phyloP scores from a whole-genome alignment of 2,329 filamentous ascomycete genomes.

The Rhinocladiella similis region DNA sequence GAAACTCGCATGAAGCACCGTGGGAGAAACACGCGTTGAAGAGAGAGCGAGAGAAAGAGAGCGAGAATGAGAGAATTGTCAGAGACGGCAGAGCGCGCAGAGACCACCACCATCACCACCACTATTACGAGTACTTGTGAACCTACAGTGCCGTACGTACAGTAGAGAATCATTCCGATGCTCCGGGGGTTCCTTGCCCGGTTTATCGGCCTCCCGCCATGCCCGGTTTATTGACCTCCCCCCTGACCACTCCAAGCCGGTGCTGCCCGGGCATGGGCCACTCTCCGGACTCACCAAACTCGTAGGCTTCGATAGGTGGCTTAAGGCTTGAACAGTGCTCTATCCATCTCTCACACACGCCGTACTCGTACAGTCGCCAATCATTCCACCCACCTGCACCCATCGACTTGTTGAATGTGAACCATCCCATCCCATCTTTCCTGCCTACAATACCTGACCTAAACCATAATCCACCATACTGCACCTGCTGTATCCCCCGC shows the following conservation, averaged over 20 bases:
- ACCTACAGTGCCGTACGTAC: too few species aligned
- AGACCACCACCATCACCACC: too few species aligned
- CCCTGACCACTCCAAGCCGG: too few species aligned
- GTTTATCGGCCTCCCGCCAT: neutral
- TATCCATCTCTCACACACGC: too few species aligned
- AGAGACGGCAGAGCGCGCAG: too few species aligned
- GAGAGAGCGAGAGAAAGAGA: too few species aligned
- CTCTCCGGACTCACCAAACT: neutral
- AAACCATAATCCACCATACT: neutral
- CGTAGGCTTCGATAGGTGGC: too few species aligned
- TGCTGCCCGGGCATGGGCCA: neutral
- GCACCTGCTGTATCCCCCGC: slow-evolving; percentile 14
- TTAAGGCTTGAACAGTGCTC: neutral
- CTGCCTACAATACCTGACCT: too few species aligned
- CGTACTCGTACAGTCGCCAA: neutral
- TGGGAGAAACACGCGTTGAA: too few species aligned
- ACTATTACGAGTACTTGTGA: too few species aligned
- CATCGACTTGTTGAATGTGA: neutral
- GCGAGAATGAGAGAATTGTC: too few species aligned
- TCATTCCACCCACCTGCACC: slow-evolving; percentile 14
- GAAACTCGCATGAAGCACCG: neutral
- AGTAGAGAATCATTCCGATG: neutral
- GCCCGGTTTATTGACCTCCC: neutral
- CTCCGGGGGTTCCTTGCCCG: neutral
- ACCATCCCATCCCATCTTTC: neutral